Evolutionary conservation across 257 asterid species (phyloP).

Genomic region (Solanum peruvianum): DNA sequence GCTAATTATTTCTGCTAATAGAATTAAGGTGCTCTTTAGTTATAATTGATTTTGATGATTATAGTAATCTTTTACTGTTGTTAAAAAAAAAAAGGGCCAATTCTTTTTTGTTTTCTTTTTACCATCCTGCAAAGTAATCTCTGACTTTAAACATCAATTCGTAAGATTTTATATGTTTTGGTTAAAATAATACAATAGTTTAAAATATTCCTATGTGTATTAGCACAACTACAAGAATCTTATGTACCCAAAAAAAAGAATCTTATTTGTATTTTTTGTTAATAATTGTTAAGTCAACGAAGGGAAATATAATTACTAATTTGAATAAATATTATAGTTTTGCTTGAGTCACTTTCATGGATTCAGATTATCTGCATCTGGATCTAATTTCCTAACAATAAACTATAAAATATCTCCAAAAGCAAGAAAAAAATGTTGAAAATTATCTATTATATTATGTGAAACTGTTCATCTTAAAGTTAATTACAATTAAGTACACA

Average conservation of each 20-base stretch:
- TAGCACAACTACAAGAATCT: background rate
- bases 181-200: too few relatives aligned
- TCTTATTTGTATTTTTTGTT: background rate
- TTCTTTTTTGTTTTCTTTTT: background rate
- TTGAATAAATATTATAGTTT: background rate
- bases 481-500: background rate
- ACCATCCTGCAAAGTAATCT: background rate
- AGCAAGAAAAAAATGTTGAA: background rate
- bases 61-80: too few relatives aligned
- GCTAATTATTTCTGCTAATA: too few relatives aligned
- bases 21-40: too few relatives aligned
- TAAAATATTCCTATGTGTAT: background rate
- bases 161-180: background rate
- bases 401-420: background rate
- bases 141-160: background rate
- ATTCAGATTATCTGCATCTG: background rate
- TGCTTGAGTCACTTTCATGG: background rate
- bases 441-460: background rate
- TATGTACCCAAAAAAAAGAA: background rate
- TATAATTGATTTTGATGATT: too few relatives aligned
- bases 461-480: background rate
- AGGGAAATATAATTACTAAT: background rate
- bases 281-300: background rate
- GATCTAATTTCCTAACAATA: background rate
- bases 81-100: background rate